Conservation (phyloP, 768 basidiomycete species). For the Russula earlei region DNA sequence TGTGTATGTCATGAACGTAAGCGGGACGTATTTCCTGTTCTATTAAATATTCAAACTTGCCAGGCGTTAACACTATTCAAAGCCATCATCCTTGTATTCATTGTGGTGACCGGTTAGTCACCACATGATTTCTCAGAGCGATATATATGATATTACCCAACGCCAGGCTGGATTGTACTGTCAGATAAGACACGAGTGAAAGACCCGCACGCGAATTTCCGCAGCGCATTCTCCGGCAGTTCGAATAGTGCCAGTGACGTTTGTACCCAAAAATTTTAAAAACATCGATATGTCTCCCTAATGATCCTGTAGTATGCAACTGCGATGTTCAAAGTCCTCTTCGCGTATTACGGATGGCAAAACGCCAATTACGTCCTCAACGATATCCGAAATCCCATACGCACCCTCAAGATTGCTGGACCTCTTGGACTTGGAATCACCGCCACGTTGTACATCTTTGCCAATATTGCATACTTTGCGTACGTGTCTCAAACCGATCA, state of each 20-base stretch:
- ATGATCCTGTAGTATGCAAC: constrained; percentile 42
- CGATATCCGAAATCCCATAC: constrained; percentile 49
- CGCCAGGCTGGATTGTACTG: constrained; percentile 47
- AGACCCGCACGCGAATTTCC: constrained; percentile 51
- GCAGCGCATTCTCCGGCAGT: constrained; percentile 46
- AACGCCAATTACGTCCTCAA: constrained; percentile 52
- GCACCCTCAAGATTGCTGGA: constrained; percentile 53
- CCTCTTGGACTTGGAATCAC: constrained; percentile 50
- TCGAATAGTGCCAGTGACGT: constrained; percentile 43
- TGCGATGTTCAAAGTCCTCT: constrained; percentile 49
- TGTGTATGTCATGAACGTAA: constrained; percentile 46
- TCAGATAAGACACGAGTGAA: constrained; percentile 46
- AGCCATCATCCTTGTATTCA: constrained; percentile 41
- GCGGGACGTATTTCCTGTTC: not conserved
- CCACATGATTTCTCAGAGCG: not conserved
- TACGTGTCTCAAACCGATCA: constrained; percentile 19
- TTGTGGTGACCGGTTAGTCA: constrained; percentile 39
- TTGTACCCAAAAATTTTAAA: not conserved
- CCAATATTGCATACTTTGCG: constrained; percentile 52
- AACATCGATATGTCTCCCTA: not conserved
- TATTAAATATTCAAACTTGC: not conserved
- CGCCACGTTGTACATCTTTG: constrained; percentile 42
- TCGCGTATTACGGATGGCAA: constrained; percentile 42
- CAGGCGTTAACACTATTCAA: constrained; percentile 47
- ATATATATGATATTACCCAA: not conserved